These are phyloP conservation scores for Cercospora janseana DNA, from an alignment of 2,329 filamentous ascomycete genomes.

Conservation along the genomic window DNA sequence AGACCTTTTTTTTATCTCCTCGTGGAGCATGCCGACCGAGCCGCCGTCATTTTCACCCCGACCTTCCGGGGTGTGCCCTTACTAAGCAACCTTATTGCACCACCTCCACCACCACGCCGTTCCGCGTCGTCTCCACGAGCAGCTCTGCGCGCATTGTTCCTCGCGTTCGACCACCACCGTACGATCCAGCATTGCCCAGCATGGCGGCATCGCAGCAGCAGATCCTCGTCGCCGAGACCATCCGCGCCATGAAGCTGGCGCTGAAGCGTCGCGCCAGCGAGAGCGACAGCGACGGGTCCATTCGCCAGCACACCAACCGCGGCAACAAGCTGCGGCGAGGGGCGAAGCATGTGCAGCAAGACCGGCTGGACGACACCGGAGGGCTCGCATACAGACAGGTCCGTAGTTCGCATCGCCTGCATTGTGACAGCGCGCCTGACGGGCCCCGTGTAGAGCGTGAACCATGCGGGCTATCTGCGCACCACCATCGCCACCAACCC, in stretches of 20 bases:
- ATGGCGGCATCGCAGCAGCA: conserved; percentile 51
- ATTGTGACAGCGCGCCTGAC: not conserved
- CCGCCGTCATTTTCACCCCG: no score
- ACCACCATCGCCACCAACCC: conserved; percentile 73
- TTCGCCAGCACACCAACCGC: conserved; percentile 68
- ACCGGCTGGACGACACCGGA: conserved; percentile 64
- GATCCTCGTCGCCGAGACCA: conserved; percentile 63
- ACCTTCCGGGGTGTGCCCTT: no score
- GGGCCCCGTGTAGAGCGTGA: conserved; percentile 59
- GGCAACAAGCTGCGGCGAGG: conserved; percentile 77
- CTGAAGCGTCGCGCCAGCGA: conserved; percentile 64
- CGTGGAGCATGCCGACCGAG: no score
- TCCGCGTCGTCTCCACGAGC: no score
- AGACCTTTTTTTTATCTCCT: no score
- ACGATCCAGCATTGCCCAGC: not conserved
- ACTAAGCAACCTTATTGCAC: no score
- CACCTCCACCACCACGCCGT: no score
- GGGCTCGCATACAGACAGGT: conserved; percentile 67
- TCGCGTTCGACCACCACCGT: no score
- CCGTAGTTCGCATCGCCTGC: conserved; percentile 29
- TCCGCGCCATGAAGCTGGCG: conserved; percentile 66
- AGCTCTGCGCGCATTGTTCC: no score
- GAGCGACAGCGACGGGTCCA: conserved; percentile 73
- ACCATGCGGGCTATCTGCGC: conserved; percentile 70
- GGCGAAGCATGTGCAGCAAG: conserved; percentile 68